Conservation (phyloP, 108 stramenopile genomes). For the Discostella stelligeroides region DNA sequence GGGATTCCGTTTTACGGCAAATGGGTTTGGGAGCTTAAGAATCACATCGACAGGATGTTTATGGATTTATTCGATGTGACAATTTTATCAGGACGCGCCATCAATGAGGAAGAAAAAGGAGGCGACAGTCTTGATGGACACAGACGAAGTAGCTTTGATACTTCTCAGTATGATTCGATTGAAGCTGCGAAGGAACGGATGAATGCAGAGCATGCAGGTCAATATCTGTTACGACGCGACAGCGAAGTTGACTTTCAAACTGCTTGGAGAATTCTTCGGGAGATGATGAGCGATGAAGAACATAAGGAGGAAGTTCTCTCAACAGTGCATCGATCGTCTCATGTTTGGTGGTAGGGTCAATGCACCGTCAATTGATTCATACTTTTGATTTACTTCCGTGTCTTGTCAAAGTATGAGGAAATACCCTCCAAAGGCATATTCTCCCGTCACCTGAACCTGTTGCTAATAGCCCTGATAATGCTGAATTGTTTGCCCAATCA, state of each 20-base stretch:
- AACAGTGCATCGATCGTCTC: slow-evolving; percentile 1
- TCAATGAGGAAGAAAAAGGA: neutral
- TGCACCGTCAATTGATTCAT: neutral
- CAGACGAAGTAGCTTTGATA: slow-evolving; percentile 52
- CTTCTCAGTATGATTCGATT: slow-evolving; percentile 66
- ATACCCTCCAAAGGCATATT: slow-evolving; percentile 71
- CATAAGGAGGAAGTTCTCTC: slow-evolving; percentile 58
- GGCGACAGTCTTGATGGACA: slow-evolving; percentile 16
- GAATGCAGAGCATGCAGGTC: slow-evolving; percentile 55
- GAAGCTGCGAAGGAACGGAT: slow-evolving; percentile 25
- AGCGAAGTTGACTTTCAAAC: slow-evolving; percentile 68
- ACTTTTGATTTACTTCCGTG: neutral
- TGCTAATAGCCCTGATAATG: slow-evolving; percentile 68
- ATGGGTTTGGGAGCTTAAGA: slow-evolving; percentile 88
- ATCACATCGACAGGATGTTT: slow-evolving; percentile 79
- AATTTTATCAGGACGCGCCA: slow-evolving; percentile 43
- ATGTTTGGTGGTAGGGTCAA: slow-evolving; percentile 8
- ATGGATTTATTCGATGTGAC: slow-evolving; percentile 73
- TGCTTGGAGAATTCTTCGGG: slow-evolving; percentile 69
- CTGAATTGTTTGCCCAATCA: slow-evolving; percentile 76
- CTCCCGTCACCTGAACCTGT: slow-evolving; percentile 64
- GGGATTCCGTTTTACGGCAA: slow-evolving; percentile 79
- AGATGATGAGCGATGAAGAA: slow-evolving; percentile 66
- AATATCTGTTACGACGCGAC: slow-evolving; percentile 63
- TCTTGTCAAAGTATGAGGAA: slow-evolving; percentile 39